phyloP scores from a whole-genome alignment of 1,284 basidiomycete species.

The Pholiota adiposa region DNA sequence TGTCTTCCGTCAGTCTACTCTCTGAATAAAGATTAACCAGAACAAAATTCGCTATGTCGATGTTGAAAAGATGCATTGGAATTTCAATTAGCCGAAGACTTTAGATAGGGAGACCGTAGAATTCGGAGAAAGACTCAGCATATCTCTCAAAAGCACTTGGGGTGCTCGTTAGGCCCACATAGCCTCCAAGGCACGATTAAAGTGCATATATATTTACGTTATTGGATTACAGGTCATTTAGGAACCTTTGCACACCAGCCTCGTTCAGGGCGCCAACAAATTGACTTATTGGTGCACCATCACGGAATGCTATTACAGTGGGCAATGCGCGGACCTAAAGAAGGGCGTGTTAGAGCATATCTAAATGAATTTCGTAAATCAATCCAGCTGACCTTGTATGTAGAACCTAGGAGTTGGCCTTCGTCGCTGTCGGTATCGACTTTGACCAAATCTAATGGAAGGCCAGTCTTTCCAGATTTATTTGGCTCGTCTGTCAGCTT shows the following conservation, averaged over 20 bases:
- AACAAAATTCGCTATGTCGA: too few relatives aligned
- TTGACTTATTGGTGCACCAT: constrained; percentile 55
- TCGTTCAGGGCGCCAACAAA: constrained; percentile 68
- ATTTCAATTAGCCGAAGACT: too few relatives aligned
- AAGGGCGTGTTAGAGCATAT: not conserved
- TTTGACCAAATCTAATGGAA: constrained; percentile 68
- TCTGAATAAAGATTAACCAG: too few relatives aligned
- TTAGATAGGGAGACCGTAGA: too few relatives aligned
- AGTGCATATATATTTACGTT: not conserved
- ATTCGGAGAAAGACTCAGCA: too few relatives aligned
- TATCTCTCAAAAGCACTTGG: too few relatives aligned
- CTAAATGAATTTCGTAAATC: constrained; percentile 10
- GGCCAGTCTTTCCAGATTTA: constrained; percentile 53
- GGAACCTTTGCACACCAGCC: constrained; percentile 50
- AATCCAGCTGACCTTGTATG: constrained; percentile 49
- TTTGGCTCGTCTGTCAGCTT: constrained; percentile 49
- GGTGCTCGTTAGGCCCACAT: too few relatives aligned
- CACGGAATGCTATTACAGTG: constrained; percentile 72
- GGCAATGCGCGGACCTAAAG: constrained; percentile 65
- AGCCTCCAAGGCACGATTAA: too few relatives aligned
- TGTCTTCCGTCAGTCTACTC: too few relatives aligned
- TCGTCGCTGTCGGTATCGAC: constrained; percentile 66
- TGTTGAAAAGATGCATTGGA: too few relatives aligned
- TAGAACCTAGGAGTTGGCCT: constrained; percentile 49
- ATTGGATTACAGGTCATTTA: constrained; percentile 44